Percentiles rank a stretch among this genome's conserved stretches.
These are phyloP conservation scores for Pestalotiopsis fici DNA, from an alignment of 2,329 filamentous ascomycete species.

Conservation along the genomic window DNA sequence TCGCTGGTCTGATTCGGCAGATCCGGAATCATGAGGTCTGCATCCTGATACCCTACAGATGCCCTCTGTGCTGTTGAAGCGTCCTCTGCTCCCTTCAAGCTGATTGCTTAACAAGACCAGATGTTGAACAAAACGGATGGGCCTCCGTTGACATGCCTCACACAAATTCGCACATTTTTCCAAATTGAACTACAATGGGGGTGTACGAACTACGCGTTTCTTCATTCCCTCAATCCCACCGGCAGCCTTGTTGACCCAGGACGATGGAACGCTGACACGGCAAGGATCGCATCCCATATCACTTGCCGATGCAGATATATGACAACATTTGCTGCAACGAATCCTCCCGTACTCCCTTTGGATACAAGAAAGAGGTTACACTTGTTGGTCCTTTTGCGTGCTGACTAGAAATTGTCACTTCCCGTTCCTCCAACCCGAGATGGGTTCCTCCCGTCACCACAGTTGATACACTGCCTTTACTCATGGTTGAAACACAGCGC, in stretches of 20 bases:
- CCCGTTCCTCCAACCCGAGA: neutral
- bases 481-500: neutral
- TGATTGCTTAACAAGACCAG: neutral
- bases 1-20: neutral
- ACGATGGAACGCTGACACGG: neutral
- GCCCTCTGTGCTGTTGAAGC: neutral
- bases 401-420: neutral
- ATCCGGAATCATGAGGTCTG: neutral
- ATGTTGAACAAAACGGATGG: neutral
- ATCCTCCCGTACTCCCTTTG: neutral
- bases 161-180: neutral
- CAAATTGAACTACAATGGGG: neutral
- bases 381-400: neutral
- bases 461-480: neutral
- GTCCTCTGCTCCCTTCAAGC: neutral
- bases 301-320: neutral
- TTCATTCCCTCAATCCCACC: neutral
- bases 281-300: neutral
- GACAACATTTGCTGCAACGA: neutral
- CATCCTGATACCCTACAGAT: neutral
- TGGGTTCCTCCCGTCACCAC: neutral
- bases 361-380: neutral
- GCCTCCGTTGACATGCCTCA: neutral
- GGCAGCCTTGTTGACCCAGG: neutral
- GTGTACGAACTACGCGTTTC: neutral